These are phyloP conservation scores for Saksenaea oblongispora DNA, from an alignment of 371 early-diverging fungal species.

Conservation along the genomic window DNA sequence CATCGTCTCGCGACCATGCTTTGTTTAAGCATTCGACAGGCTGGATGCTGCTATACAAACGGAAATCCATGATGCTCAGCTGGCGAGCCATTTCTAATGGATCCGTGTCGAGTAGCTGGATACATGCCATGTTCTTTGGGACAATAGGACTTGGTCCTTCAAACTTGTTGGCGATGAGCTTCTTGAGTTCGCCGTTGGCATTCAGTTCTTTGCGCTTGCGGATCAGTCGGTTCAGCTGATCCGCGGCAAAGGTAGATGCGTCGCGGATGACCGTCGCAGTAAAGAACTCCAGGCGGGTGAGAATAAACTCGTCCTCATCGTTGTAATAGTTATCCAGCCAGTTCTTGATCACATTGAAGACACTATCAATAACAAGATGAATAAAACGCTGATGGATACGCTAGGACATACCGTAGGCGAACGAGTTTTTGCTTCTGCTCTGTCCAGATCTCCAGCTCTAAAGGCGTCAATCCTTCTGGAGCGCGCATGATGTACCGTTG, in stretches of 20 bases:
- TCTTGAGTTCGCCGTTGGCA: conserved; percentile 54
- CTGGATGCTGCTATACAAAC: conserved; percentile 76
- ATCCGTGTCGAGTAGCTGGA: conserved; percentile 83
- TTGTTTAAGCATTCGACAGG: conserved; percentile 88
- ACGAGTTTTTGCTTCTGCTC: conserved; percentile 85
- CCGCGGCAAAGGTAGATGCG: conserved; percentile 68
- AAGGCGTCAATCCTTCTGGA: conserved; percentile 65
- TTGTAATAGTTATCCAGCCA: conserved; percentile 90
- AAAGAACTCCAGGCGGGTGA: conserved; percentile 78
- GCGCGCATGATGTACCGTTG: conserved; percentile 74
- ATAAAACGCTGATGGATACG: background rate
- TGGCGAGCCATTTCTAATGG: conserved; percentile 94
- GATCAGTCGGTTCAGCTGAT: conserved; percentile 70
- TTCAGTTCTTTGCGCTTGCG: conserved; percentile 66
- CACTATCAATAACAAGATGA: conserved; percentile 31
- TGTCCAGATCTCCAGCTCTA: conserved; percentile 78
- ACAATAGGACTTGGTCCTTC: conserved; percentile 59
- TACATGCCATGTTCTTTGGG: conserved; percentile 60
- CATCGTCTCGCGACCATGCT: conserved; percentile 82
- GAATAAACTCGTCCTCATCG: conserved; percentile 67
- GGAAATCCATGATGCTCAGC: conserved; percentile 85
- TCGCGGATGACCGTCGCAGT: conserved; percentile 76
- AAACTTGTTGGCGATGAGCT: conserved; percentile 56
- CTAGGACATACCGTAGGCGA: conserved; percentile 61
- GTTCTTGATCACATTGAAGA: conserved; percentile 85